Evolutionary conservation across 495 filamentous ascomycete species (phyloP).

Genomic region (Talaromyces wortmannii): DNA sequence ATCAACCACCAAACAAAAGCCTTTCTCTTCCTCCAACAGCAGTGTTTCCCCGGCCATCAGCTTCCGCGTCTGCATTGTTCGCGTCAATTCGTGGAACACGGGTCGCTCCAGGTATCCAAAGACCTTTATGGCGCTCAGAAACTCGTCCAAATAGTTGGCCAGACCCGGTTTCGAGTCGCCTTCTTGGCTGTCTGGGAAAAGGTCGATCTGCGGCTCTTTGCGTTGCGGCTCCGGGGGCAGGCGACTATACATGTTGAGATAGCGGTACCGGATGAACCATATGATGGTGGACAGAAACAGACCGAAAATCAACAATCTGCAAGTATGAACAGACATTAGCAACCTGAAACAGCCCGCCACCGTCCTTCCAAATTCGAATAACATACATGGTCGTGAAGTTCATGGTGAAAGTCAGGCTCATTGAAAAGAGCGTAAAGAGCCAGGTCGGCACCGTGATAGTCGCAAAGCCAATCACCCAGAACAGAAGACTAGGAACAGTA

Average conservation of each 20-base stretch:
- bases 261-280: constrained; percentile 92
- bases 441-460: constrained; percentile 86
- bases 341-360: too few species aligned
- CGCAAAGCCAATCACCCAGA: constrained; percentile 75
- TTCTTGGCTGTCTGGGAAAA: constrained; percentile 89
- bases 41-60: constrained; percentile 92
- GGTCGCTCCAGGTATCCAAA: constrained; percentile 96
- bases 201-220: constrained; percentile 89
- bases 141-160: constrained; percentile 94
- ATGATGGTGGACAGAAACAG: constrained; percentile 72
- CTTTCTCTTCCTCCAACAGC: constrained; percentile 93
- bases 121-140: constrained; percentile 97
- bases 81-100: constrained; percentile 94
- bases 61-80: constrained; percentile 96
- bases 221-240: constrained; percentile 90
- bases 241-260: constrained; percentile 90
- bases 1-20: constrained; percentile 96
- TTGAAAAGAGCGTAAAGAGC: constrained; percentile 92
- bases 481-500: constrained; percentile 65
- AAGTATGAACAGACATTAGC: not conserved
- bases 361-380: not conserved
- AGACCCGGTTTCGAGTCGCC: constrained; percentile 85
- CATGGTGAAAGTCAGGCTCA: constrained; percentile 93
- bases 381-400: constrained; percentile 89
- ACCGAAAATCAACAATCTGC: constrained; percentile 71